phyloP scores from a whole-genome alignment of 106 monocot species.

The Dactylorhiza incarnata region DNA sequence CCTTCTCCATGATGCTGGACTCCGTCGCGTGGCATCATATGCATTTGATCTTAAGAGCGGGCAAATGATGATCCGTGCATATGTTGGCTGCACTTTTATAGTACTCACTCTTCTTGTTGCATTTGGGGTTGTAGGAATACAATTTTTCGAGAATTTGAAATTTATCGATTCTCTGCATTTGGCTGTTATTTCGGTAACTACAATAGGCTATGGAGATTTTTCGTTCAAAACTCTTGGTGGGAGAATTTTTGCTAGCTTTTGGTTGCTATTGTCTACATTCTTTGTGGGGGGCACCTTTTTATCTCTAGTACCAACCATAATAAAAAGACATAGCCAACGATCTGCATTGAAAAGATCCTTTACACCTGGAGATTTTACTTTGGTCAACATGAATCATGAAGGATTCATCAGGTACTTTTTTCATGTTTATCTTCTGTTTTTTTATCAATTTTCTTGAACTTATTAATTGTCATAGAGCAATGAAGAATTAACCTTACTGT shows the following conservation, averaged over 20 bases:
- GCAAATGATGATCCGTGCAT: slow-evolving; percentile 51
- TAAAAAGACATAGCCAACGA: slow-evolving; percentile 34
- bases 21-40: slow-evolving; percentile 9
- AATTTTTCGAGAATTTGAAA: slow-evolving; percentile 33
- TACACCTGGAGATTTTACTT: slow-evolving; percentile 39
- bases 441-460: neutral
- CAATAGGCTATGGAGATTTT: slow-evolving; percentile 60
- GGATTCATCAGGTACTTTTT: slow-evolving; percentile 43
- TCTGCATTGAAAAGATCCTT: slow-evolving; percentile 33
- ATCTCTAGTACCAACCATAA: slow-evolving; percentile 41
- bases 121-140: slow-evolving; percentile 24
- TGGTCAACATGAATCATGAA: slow-evolving; percentile 37
- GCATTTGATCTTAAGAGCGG: slow-evolving; percentile 46
- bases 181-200: slow-evolving; percentile 68
- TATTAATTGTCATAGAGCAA: neutral
- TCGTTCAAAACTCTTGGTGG: slow-evolving; percentile 45
- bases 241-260: slow-evolving; percentile 47
- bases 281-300: slow-evolving; percentile 51
- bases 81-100: slow-evolving; percentile 30
- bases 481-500: too few relatives aligned
- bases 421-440: neutral
- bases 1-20: slow-evolving; percentile 17
- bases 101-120: slow-evolving; percentile 47
- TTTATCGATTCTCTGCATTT: slow-evolving; percentile 56
- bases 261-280: slow-evolving; percentile 56